A percentile compares a stretch with the other conserved stretches of the same genome.
These are phyloP conservation scores for Tricholoma furcatifolium DNA, from an alignment of 768 basidiomycete species.

Conservation along the genomic window DNA sequence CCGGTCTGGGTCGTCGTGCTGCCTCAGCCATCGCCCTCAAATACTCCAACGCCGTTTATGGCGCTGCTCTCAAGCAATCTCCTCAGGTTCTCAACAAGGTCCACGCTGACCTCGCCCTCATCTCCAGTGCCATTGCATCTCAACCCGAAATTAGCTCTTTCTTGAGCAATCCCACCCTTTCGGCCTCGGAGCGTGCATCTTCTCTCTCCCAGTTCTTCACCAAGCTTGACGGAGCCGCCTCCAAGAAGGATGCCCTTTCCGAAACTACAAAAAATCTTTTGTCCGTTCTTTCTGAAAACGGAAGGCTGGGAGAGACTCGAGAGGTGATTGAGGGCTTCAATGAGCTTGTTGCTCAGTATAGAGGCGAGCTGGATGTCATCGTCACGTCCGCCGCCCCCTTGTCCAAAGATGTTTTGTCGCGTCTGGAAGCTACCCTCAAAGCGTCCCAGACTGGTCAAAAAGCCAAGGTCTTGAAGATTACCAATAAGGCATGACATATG, in stretches of 20 bases:
- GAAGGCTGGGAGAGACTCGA: constrained; percentile 79
- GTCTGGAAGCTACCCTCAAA: constrained; percentile 86
- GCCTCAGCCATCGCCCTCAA: constrained; percentile 78
- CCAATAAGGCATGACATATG: constrained; percentile 73
- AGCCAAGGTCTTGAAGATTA: constrained; percentile 85
- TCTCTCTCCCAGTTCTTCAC: constrained; percentile 70
- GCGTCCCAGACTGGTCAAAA: constrained; percentile 80
- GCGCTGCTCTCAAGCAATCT: constrained; percentile 81
- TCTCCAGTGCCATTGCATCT: constrained; percentile 68
- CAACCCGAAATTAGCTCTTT: constrained; percentile 67
- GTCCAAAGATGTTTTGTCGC: constrained; percentile 68
- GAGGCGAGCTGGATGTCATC: constrained; percentile 88
- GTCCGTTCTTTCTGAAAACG: constrained; percentile 87
- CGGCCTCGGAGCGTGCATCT: constrained; percentile 66
- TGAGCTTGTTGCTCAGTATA: constrained; percentile 83
- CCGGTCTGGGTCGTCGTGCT: constrained; percentile 63
- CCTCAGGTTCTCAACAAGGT: constrained; percentile 82
- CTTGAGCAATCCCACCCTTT: constrained; percentile 90
- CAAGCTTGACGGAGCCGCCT: constrained; percentile 56
- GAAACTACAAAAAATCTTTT: constrained; percentile 94
- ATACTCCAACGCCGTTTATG: constrained; percentile 82
- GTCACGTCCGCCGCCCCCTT: constrained; percentile 88
- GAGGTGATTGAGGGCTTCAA: constrained; percentile 92
- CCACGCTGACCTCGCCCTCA: constrained; percentile 74
- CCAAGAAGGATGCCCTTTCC: constrained; percentile 75